A percentile compares a stretch with the other conserved stretches of the same genome.
These are phyloP conservation scores for Pseudonitzschia delicatissima DNA, from an alignment of 108 stramenopile genomes.

Conservation along the genomic window DNA sequence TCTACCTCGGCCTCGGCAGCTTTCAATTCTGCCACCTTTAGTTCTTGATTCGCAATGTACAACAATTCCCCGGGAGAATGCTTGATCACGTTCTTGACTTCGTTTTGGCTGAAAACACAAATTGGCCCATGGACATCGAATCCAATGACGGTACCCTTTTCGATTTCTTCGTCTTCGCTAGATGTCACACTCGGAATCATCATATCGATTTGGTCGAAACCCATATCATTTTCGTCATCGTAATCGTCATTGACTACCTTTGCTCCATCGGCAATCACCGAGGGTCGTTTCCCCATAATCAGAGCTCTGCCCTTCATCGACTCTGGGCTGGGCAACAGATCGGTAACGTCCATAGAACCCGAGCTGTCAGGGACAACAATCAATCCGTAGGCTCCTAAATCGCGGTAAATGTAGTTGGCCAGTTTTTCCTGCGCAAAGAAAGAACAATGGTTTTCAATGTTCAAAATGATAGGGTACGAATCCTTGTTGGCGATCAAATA, in stretches of 20 bases:
- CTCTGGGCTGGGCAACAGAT: constrained; percentile 69
- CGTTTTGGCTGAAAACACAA: constrained; percentile 9
- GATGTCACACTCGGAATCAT: constrained; percentile 16
- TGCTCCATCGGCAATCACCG: constrained; percentile 29
- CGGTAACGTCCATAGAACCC: constrained; percentile 21
- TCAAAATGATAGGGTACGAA: constrained; percentile 86
- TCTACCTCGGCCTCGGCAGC: constrained; percentile 34
- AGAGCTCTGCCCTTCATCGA: constrained; percentile 75
- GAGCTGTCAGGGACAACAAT: constrained; percentile 43
- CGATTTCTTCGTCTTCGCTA: constrained; percentile 52
- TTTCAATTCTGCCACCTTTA: constrained; percentile 21
- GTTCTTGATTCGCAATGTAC: constrained; percentile 31
- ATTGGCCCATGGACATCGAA: constrained; percentile 66
- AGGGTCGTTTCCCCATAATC: constrained; percentile 71
- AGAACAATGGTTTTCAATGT: constrained; percentile 94
- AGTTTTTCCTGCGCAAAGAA: constrained; percentile 69
- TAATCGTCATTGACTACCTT: constrained; percentile 75
- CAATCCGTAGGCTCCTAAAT: constrained; percentile 46
- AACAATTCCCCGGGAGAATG: constrained; percentile 31
- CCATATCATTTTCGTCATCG: constrained; percentile 63
- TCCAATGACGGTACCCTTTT: constrained; percentile 45
- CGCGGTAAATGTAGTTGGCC: constrained; percentile 55
- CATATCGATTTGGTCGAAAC: constrained; percentile 10
- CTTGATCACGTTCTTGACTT: constrained; percentile 17
- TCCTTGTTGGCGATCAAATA: constrained; percentile 52